Percentiles rank a stretch among this genome's conserved stretches.
Evolutionary conservation across 345 rosid genomes (phyloP).

Genomic region (Populus deltoides): DNA sequence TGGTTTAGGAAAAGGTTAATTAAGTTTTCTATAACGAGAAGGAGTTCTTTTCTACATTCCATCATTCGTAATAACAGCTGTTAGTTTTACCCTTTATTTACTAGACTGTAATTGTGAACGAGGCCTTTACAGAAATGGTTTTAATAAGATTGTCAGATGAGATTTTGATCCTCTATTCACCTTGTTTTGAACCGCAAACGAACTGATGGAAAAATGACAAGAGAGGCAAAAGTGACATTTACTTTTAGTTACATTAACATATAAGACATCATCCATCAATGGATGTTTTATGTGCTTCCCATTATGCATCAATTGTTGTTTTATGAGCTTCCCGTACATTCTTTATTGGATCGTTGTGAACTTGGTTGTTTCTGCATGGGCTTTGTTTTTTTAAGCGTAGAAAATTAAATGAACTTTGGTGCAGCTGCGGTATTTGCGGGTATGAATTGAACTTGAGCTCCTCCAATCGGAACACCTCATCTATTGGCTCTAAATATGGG

Average conservation of each 20-base stretch:
- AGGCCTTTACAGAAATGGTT: background rate
- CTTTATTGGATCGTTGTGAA: background rate
- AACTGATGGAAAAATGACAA: background rate
- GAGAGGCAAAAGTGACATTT: background rate
- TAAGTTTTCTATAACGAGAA: background rate
- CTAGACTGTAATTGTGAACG: background rate
- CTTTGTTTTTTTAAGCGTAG: background rate
- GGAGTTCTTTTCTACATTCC: background rate
- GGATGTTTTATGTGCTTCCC: background rate
- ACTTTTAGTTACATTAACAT: background rate
- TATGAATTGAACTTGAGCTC: conserved; percentile 86
- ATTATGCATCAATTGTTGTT: background rate
- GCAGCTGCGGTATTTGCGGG: conserved; percentile 94
- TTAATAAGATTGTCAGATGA: background rate
- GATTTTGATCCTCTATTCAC: background rate
- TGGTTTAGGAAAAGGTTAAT: background rate
- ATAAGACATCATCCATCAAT: background rate
- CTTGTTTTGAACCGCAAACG: background rate
- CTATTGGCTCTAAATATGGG: conserved; percentile 81
- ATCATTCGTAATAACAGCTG: background rate
- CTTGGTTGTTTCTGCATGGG: background rate
- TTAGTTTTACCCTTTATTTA: background rate
- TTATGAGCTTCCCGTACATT: background rate
- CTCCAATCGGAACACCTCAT: conserved; percentile 75
- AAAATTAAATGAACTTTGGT: conserved; percentile 8